Percentiles rank a stretch among this genome's conserved stretches.
These are phyloP conservation scores for Escallonia herrerae DNA, from an alignment of 129 eudicot genomes.

Conservation along the genomic window DNA sequence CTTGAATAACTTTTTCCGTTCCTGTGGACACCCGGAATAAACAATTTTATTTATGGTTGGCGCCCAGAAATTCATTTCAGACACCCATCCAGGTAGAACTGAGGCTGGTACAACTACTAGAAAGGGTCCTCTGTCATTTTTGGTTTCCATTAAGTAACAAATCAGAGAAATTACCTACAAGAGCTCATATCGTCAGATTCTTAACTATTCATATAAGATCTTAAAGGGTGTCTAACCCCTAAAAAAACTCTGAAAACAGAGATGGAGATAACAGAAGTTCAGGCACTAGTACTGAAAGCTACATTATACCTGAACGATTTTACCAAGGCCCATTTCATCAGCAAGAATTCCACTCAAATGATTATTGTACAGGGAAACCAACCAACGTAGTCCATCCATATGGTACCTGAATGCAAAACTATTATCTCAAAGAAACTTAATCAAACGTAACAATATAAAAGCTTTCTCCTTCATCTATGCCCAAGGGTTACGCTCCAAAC, in stretches of 20 bases:
- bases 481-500: background rate
- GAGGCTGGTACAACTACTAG: constrained; percentile 97
- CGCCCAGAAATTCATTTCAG: constrained; percentile 88
- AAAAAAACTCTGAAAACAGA: background rate
- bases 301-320: constrained; percentile 82
- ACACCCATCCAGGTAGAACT: constrained; percentile 93
- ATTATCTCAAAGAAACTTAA: constrained; percentile 8
- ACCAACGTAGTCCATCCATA: constrained; percentile 94
- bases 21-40: constrained; percentile 92
- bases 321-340: constrained; percentile 99
- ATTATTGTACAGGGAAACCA: constrained; percentile 92
- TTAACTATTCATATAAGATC: constrained; percentile 1
- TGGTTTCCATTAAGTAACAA: constrained; percentile 93
- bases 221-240: background rate
- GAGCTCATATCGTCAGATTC: constrained; percentile 14
- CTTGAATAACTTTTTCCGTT: constrained; percentile 87
- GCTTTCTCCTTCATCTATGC: background rate
- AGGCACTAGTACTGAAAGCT: too few relatives aligned
- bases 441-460: background rate
- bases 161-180: constrained; percentile 82
- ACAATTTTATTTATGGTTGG: constrained; percentile 88
- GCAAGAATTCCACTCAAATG: constrained; percentile 96
- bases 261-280: background rate
- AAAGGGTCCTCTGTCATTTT: constrained; percentile 96
- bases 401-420: constrained; percentile 62